These are phyloP conservation scores for Stagonosporopsis vannaccii DNA, from an alignment of 2,329 filamentous ascomycete species.

Conservation along the genomic window DNA sequence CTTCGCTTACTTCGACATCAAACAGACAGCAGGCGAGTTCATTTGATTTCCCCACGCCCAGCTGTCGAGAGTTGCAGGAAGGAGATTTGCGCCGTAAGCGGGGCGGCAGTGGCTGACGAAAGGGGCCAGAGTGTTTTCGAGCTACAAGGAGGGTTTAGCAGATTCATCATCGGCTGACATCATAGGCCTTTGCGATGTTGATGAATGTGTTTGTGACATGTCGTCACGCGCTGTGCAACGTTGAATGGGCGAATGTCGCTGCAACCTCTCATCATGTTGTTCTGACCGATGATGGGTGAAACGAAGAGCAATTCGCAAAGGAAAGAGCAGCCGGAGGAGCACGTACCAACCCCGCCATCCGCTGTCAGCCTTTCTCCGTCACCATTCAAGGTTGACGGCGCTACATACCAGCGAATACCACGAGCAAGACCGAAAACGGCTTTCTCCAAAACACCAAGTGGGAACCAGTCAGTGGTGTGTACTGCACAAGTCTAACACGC, in stretches of 20 bases:
- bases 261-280: slow-evolving; percentile 23
- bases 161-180: slow-evolving; percentile 18
- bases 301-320: slow-evolving; percentile 16
- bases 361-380: slow-evolving; percentile 9
- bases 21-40: slow-evolving; percentile 1
- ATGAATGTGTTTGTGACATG: slow-evolving; percentile 20
- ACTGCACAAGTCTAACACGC: background rate
- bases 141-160: background rate
- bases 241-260: slow-evolving; percentile 18
- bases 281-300: slow-evolving; percentile 28
- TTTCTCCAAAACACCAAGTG: background rate
- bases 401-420: slow-evolving; percentile 3
- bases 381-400: slow-evolving; percentile 7
- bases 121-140: slow-evolving; percentile 6
- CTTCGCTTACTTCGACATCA: slow-evolving; percentile 1
- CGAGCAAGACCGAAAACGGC: background rate
- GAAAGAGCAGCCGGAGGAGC: slow-evolving; percentile 28
- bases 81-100: slow-evolving; percentile 14
- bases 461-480: background rate
- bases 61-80: slow-evolving; percentile 13
- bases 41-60: slow-evolving; percentile 12
- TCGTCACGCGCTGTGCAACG: slow-evolving; percentile 26
- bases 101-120: slow-evolving; percentile 5
- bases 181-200: slow-evolving; percentile 13
- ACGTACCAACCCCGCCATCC: slow-evolving; percentile 18